phyloP scores from a whole-genome alignment of 768 basidiomycete genomes.

The Lentinula aciculospora region DNA sequence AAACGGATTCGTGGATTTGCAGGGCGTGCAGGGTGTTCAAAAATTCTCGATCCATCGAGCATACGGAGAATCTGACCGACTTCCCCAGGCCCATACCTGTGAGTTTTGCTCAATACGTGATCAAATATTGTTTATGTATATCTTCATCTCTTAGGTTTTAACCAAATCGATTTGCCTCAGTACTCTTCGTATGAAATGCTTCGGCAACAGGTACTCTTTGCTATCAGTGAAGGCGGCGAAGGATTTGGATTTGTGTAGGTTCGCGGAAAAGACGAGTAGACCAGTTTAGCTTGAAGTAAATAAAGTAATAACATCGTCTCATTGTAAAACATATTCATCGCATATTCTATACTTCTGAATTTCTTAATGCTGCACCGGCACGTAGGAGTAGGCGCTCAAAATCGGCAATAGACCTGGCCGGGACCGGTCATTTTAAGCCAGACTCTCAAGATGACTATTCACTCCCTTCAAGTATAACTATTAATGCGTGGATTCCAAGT shows the following conservation, averaged over 20 bases:
- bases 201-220: slow-evolving; percentile 81
- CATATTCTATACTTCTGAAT: not conserved
- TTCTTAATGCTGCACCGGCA: too few species aligned
- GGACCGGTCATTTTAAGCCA: not conserved
- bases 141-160: slow-evolving; percentile 58
- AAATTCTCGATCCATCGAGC: slow-evolving; percentile 95
- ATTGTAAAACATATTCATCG: slow-evolving; percentile 2
- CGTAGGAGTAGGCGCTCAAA: not conserved
- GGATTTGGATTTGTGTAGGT: slow-evolving; percentile 73
- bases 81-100: slow-evolving; percentile 92
- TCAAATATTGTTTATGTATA: slow-evolving; percentile 10
- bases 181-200: slow-evolving; percentile 97
- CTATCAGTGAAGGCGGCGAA: slow-evolving; percentile 94
- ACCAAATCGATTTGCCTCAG: slow-evolving; percentile 90
- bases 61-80: slow-evolving; percentile 77
- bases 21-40: slow-evolving; percentile 90
- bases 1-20: slow-evolving; percentile 92
- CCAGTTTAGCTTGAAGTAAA: slow-evolving; percentile 8
- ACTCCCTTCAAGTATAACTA: not conserved
- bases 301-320: slow-evolving; percentile 16
- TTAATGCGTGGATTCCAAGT: slow-evolving; percentile 78
- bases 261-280: not conserved
- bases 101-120: slow-evolving; percentile 22
- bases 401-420: not conserved
- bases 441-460: not conserved